Base-by-base conservation (phyloP, 2,329 filamentous ascomycete genomes). In the Pseudovirgaria hyperparasitica region DNA sequence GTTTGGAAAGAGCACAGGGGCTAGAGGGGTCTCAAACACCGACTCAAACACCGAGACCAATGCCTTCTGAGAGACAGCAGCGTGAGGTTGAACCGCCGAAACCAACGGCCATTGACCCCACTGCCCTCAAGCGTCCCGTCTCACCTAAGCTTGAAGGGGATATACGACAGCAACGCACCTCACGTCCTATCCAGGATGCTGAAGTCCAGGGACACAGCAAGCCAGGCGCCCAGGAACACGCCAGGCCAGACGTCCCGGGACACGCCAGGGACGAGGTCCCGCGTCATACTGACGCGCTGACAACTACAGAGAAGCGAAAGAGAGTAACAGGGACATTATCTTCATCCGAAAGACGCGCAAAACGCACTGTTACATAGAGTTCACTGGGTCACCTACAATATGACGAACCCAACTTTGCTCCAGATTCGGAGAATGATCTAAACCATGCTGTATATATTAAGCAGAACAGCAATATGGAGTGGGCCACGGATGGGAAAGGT, bases 21-120 rank as follows among this genome's bases (percentile, higher is more conserved):
- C n/a, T n/a, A n/a, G n/a, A n/a, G n/a, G n/a, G n/a, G n/a, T 20
- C 19, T 20, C 19, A 20, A 20, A 20, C 19, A 11, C 19, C 19
- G 24, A 8, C 24, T 18, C 24, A 26, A 15, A 26, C 24, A 16
- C 24, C 24, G 15, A 26, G 6, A 26, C 24, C 24, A 18, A 15
- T 18, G 24, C 8, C 8, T 16, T 9, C 8, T 9, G 24, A 15
- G 24, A 26, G 24, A 8, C 24, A 15, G 14, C 24, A 12, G 22
- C 22, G 22, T 23, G 22, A 23, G 22, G 11, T 7, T 23, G 22
- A 12, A 23, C 22, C 11, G 22, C 15, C 22, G 7, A 7, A 23
- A 7, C 7, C 15, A 7, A 7, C 22, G 22, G 22, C 22, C 11
- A 7, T 12, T 23, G 22, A 23, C 22, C 22, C 22, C 22, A 23